Conservation (phyloP, 179 eudicot species). For the Sideroxylon spinosum region DNA sequence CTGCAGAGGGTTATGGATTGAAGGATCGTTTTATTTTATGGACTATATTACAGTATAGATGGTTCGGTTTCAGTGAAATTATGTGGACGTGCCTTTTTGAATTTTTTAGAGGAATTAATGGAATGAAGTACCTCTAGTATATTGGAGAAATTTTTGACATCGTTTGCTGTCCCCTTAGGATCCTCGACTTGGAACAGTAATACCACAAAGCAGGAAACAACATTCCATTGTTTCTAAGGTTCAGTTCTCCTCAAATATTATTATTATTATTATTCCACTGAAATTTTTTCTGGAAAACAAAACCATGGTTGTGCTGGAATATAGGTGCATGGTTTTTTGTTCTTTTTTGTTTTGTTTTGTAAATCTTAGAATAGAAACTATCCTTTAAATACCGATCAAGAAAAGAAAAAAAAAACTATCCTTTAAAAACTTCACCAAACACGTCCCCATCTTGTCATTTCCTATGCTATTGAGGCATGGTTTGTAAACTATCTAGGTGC, state of each 20-base stretch:
- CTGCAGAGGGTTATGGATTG: background rate
- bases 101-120: background rate
- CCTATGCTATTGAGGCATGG: background rate
- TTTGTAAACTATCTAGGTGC: background rate
- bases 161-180: background rate
- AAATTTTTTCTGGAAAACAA: background rate
- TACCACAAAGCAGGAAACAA: background rate
- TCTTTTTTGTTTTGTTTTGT: background rate
- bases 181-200: background rate
- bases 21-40: background rate
- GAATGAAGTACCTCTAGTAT: background rate
- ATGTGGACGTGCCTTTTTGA: background rate
- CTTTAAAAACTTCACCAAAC: background rate
- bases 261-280: background rate
- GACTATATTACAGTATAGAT: background rate
- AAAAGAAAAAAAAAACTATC: too few relatives aligned
- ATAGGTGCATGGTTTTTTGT: too few relatives aligned
- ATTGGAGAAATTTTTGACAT: background rate
- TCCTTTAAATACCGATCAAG: too few relatives aligned
- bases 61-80: background rate
- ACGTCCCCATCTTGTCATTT: background rate
- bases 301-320: too few relatives aligned
- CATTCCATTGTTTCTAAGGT: background rate
- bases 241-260: background rate
- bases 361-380: background rate